phyloP scores from a whole-genome alignment of 306 rosid genomes.

The Medicago arabica region DNA sequence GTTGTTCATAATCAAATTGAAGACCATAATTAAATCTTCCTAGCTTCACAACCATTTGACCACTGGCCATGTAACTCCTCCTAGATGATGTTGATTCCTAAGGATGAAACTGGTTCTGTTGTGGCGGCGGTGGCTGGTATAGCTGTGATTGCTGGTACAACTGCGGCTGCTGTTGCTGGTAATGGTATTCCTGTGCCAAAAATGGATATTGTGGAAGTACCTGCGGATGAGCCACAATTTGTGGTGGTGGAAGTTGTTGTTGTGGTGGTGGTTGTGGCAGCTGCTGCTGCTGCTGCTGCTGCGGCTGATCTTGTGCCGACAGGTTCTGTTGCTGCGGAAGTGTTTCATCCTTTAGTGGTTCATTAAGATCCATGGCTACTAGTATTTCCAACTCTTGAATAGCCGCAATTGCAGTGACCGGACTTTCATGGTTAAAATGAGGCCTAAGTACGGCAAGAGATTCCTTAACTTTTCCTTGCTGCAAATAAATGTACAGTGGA shows the following conservation, averaged over 20 bases:
- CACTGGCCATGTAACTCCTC: conserved; percentile 31
- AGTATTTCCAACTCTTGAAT: conserved; percentile 76
- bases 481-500: conserved; percentile 36
- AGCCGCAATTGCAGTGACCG: conserved; percentile 58
- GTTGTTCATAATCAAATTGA: conserved; percentile 50
- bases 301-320: conserved; percentile 32
- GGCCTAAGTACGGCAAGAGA: conserved; percentile 72
- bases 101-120: conserved; percentile 47
- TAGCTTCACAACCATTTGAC: conserved; percentile 46
- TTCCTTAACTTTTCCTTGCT: conserved; percentile 78
- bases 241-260: conserved; percentile 32
- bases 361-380: conserved; percentile 63
- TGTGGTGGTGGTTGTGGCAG: background rate
- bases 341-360: conserved; percentile 58
- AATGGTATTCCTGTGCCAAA: conserved; percentile 30
- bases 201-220: conserved; percentile 20
- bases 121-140: conserved; percentile 35
- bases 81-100: conserved; percentile 44
- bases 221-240: conserved; percentile 20
- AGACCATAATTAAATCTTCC: conserved; percentile 45
- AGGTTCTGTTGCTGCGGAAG: conserved; percentile 41
- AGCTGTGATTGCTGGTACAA: conserved; percentile 36
- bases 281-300: background rate
- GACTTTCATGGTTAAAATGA: conserved; percentile 63
- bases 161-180: conserved; percentile 41